A percentile compares a stretch with the other conserved stretches of the same genome.
These are phyloP conservation scores for Verbena officinalis DNA, from an alignment of 257 asterid species.

Conservation along the genomic window DNA sequence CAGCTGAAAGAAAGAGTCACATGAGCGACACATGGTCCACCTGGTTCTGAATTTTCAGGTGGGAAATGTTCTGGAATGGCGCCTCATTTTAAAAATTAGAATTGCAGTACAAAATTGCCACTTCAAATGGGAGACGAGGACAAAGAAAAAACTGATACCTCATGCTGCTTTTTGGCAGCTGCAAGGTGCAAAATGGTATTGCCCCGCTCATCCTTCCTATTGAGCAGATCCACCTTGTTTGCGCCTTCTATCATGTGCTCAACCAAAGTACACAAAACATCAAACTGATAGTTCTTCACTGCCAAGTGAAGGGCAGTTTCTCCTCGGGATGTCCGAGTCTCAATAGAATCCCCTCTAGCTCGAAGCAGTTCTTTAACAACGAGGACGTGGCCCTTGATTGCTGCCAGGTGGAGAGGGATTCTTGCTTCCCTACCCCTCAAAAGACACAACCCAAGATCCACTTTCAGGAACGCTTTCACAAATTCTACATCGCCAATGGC, in stretches of 20 bases:
- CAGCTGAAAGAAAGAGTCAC: no score
- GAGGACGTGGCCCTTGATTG: constrained; percentile 11
- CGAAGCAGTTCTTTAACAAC: constrained; percentile 25
- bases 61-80: no score
- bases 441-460: constrained; percentile 15
- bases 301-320: constrained; percentile 35
- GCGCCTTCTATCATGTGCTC: constrained; percentile 4
- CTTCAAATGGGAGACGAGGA: no score
- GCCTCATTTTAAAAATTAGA: no score
- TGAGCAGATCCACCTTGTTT: constrained; percentile 6
- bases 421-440: constrained; percentile 26
- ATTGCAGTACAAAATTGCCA: no score
- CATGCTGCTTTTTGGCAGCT: constrained; percentile 21
- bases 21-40: no score
- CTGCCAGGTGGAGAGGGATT: constrained; percentile 31
- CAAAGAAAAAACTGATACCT: no score
- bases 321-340: constrained; percentile 21
- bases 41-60: no score
- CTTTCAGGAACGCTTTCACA: constrained; percentile 19
- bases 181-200: constrained; percentile 35
- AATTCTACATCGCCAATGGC: constrained; percentile 26
- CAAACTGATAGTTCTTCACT: constrained; percentile 25
- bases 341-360: constrained; percentile 11
- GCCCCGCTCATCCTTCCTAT: constrained; percentile 12
- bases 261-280: constrained; percentile 11